A percentile compares a stretch with the other conserved stretches of the same genome.
These are phyloP conservation scores for Cordyceps farinosa DNA, from an alignment of 2,329 filamentous ascomycete genomes.

Conservation along the genomic window DNA sequence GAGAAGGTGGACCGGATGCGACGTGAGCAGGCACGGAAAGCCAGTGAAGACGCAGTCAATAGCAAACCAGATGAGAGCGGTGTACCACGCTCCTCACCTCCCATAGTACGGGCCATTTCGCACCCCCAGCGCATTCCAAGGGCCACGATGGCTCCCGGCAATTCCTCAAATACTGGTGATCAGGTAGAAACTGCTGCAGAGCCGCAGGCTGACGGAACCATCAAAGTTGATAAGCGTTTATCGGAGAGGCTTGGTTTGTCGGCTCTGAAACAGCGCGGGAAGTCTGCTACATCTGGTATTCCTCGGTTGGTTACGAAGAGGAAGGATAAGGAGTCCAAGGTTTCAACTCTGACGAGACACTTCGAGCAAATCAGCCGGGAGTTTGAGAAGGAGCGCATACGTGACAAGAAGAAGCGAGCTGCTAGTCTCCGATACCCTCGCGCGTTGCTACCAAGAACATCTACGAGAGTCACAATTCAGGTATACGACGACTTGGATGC, in stretches of 20 bases:
- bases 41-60: constrained; percentile 28
- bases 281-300: constrained; percentile 69
- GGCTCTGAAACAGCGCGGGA: constrained; percentile 58
- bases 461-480: constrained; percentile 93
- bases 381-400: constrained; percentile 89
- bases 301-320: constrained; percentile 78
- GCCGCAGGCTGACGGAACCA: constrained; percentile 36
- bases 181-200: background rate
- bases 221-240: constrained; percentile 69
- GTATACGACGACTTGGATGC: constrained; percentile 93
- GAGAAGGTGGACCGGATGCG: constrained; percentile 52
- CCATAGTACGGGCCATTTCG: constrained; percentile 51
- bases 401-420: constrained; percentile 76
- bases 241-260: constrained; percentile 67
- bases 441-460: constrained; percentile 78
- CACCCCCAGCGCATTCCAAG: constrained; percentile 36
- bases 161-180: background rate
- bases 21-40: constrained; percentile 40
- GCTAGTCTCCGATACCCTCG: constrained; percentile 71
- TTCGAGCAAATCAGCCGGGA: constrained; percentile 96
- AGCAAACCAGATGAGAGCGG: constrained; percentile 33
- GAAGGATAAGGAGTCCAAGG: constrained; percentile 68
- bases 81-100: constrained; percentile 46
- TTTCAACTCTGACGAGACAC: constrained; percentile 88
- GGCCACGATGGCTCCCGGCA: background rate